Percentiles rank a stretch among this genome's conserved stretches.
phyloP scores from a whole-genome alignment of 345 rosid genomes.

The Corchorus olitorius region DNA sequence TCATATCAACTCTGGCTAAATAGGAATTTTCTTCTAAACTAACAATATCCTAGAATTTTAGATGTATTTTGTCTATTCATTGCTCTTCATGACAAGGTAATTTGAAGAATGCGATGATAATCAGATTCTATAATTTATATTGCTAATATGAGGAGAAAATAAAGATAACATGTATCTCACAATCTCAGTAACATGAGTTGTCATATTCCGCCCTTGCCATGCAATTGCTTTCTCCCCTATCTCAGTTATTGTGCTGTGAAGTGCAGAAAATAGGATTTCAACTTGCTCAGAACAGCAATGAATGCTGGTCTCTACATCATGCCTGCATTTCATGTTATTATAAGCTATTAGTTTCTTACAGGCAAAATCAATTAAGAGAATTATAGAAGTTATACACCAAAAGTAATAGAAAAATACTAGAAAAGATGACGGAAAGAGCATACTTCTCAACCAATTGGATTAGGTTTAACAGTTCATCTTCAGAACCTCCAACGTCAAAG shows the following conservation, averaged over 20 bases:
- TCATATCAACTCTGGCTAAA: neutral
- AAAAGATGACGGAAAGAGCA: constrained; percentile 13
- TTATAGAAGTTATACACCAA: constrained; percentile 5
- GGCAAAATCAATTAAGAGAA: constrained; percentile 19
- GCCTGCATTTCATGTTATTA: constrained; percentile 46
- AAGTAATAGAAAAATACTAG: neutral
- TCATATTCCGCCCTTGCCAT: constrained; percentile 67
- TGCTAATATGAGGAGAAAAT: neutral
- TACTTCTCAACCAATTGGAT: constrained; percentile 69
- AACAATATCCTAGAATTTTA: neutral
- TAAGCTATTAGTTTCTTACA: constrained; percentile 15
- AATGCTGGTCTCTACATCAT: constrained; percentile 51
- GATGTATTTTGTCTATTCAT: neutral
- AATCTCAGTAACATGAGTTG: constrained; percentile 50
- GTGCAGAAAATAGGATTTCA: constrained; percentile 74
- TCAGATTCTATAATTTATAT: neutral
- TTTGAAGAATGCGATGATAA: neutral
- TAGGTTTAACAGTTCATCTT: constrained; percentile 70
- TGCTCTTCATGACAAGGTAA: too few relatives aligned
- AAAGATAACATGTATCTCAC: constrained; percentile 36
- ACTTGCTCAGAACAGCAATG: constrained; percentile 72
- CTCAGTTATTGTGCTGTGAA: constrained; percentile 67
- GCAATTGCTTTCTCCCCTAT: constrained; percentile 58
- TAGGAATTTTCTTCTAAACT: neutral
- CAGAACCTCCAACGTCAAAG: constrained; percentile 84